A percentile compares a stretch with the other conserved stretches of the same genome.
phyloP scores from a whole-genome alignment of 768 basidiomycete genomes.

The Roridomyces roridus region DNA sequence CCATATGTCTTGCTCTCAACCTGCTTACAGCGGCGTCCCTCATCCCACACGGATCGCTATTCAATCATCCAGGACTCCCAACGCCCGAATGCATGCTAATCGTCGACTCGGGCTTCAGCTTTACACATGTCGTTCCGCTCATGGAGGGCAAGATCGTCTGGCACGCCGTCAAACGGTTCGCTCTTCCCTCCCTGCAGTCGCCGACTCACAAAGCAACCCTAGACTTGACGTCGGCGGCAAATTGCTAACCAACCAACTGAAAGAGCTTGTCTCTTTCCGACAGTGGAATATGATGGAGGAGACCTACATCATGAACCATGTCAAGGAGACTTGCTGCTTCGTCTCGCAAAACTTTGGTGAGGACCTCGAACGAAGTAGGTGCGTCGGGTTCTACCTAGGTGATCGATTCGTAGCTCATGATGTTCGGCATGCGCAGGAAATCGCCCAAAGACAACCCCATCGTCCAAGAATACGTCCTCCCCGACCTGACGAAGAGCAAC shows the following conservation, averaged over 20 bases:
- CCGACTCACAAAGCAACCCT: conserved; percentile 21
- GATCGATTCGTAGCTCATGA: conserved; percentile 27
- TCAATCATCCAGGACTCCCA: conserved; percentile 53
- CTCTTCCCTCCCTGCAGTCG: conserved; percentile 14
- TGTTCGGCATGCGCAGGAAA: conserved; percentile 42
- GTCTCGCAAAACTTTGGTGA: conserved; percentile 73
- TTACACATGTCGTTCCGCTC: conserved; percentile 89
- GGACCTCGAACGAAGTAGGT: conserved; percentile 82
- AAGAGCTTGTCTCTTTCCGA: conserved; percentile 91
- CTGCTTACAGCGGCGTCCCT: conserved; percentile 71
- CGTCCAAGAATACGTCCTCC: conserved; percentile 88
- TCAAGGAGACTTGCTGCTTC: conserved; percentile 91
- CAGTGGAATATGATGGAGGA: conserved; percentile 99
- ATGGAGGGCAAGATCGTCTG: conserved; percentile 77
- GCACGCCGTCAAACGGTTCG: conserved; percentile 82
- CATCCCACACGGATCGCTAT: conserved; percentile 78
- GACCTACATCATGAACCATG: conserved; percentile 90
- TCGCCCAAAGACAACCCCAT: conserved; percentile 68
- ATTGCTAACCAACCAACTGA: conserved; percentile 92
- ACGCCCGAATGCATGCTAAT: conserved; percentile 81
- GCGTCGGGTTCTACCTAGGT: neutral
- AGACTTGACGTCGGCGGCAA: conserved; percentile 97
- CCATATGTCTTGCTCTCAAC: conserved; percentile 11
- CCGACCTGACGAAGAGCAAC: conserved; percentile 79
- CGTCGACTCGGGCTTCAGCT: conserved; percentile 93